Evolutionary conservation across 2,329 filamentous ascomycete species (phyloP), one percentile per base, ranked within the genome.

Genomic region (Microsporum canis): DNA sequence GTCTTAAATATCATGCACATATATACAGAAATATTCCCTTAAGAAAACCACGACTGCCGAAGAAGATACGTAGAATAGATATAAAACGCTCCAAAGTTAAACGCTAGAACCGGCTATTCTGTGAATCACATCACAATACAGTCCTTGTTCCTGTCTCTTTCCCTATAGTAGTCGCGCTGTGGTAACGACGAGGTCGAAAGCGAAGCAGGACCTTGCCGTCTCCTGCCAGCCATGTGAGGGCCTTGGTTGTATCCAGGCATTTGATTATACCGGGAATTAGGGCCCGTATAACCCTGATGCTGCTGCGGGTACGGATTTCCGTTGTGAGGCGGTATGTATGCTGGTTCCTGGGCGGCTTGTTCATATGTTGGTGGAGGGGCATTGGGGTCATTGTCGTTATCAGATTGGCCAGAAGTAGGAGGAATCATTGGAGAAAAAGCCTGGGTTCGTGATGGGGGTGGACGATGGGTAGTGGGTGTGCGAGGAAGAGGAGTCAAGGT

Each of bases 351-450:
- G 0, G 83, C 79, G 17, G 83, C 82, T 70, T 87, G 83, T 69
- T 88, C 85, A 67, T 88, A 88, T 0, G 80, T 80, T 3, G 85
- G 85, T 0, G 84, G 84, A 1, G 84, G 83, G 0, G 77, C 80
- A 33, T 84, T 79, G 29, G 81, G 78, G 58, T 66, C 75, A 56
- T 72, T 76, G 61, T 67, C 73, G 39, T 74, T 66, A 62, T 65
- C 29, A 61, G 77, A 34, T 78, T 78, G 5, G 8, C 6, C 23
- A 27, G 43, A 8, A 81, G 77, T 0, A 72, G 64, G 0, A 79
- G 78, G 23, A 75, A 71, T n/a, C 27, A 58, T 31, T 68, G 68
- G 63, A 75, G 74, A 56, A 47, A 41, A 4, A 59, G 63, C 62
- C 65, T 67, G 41, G 63, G 64, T 29, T 23, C 59, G 61, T 23